Conservation (phyloP, 305 asterid genomes). For the Fraxinus sp. region DNA sequence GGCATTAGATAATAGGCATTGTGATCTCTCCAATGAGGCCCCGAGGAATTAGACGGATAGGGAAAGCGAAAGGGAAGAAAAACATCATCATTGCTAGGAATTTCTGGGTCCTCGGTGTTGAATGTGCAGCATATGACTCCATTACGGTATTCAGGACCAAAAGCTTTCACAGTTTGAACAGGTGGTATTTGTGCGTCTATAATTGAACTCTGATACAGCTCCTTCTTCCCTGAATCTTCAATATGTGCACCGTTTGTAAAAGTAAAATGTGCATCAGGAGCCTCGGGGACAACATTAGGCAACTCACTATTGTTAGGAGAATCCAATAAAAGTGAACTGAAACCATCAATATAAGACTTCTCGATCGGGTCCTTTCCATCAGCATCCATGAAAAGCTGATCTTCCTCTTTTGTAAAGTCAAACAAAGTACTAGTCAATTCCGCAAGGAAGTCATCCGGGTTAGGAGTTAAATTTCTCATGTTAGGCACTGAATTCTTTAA, state of each 20-base stretch:
- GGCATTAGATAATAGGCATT: constrained; percentile 40
- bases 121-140: constrained; percentile 65
- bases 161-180: constrained; percentile 35
- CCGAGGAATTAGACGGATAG: constrained; percentile 36
- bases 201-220: constrained; percentile 22
- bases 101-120: constrained; percentile 59
- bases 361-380: constrained; percentile 42
- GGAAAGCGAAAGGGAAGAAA: constrained; percentile 68
- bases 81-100: constrained; percentile 74
- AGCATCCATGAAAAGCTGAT: constrained; percentile 34
- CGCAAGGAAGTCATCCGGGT: constrained; percentile 45
- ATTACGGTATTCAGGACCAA: constrained; percentile 52
- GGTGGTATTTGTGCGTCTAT: constrained; percentile 36
- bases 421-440: constrained; percentile 43
- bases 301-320: constrained; percentile 39
- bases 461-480: constrained; percentile 32
- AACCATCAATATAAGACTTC: constrained; percentile 43
- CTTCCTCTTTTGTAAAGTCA: constrained; percentile 45
- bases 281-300: constrained; percentile 30
- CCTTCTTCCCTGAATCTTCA: constrained; percentile 23
- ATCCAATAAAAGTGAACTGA: constrained; percentile 52
- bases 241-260: constrained; percentile 20
- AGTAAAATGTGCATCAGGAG: constrained; percentile 27
- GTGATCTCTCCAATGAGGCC: constrained; percentile 35
- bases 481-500: constrained; percentile 27